Evolutionary conservation across 140 eudicot genomes (phyloP).

Genomic region (Flaveria floridana): DNA sequence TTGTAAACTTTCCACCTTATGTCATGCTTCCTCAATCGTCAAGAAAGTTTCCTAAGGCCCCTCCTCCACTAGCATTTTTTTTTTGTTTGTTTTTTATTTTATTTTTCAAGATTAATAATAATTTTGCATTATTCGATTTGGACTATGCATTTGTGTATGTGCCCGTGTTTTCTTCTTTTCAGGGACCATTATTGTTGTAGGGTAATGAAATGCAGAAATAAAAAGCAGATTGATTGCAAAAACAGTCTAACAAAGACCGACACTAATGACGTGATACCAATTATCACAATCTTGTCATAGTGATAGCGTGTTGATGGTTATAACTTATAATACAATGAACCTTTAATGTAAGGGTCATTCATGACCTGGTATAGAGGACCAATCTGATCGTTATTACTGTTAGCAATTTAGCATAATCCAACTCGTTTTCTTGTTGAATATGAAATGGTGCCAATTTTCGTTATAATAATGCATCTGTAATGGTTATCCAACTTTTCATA

Average conservation of each 20-base stretch:
- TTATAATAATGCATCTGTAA: too few species aligned
- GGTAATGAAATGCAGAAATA: neutral
- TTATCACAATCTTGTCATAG: too few species aligned
- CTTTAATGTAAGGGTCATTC: too few species aligned
- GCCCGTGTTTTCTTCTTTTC: neutral
- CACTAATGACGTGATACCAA: neutral
- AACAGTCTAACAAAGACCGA: neutral
- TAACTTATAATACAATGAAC: too few species aligned
- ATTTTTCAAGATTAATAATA: neutral
- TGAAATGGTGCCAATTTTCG: too few species aligned
- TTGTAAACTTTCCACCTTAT: slow-evolving; percentile 8
- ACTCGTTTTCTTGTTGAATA: too few species aligned
- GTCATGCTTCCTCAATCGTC: neutral
- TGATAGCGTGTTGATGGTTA: too few species aligned
- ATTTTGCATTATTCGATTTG: slow-evolving; percentile 7
- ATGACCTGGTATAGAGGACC: too few species aligned
- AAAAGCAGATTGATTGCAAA: neutral
- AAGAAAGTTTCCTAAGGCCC: neutral
- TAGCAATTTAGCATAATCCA: too few species aligned
- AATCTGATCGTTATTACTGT: too few species aligned
- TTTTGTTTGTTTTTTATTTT: neutral
- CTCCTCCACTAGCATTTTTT: neutral
- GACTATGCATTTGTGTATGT: slow-evolving; percentile 7
- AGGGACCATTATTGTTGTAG: neutral
- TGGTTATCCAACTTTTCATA: too few species aligned